Conservation (phyloP, 2,329 filamentous ascomycete genomes). For the Aspergillus tanneri region DNA sequence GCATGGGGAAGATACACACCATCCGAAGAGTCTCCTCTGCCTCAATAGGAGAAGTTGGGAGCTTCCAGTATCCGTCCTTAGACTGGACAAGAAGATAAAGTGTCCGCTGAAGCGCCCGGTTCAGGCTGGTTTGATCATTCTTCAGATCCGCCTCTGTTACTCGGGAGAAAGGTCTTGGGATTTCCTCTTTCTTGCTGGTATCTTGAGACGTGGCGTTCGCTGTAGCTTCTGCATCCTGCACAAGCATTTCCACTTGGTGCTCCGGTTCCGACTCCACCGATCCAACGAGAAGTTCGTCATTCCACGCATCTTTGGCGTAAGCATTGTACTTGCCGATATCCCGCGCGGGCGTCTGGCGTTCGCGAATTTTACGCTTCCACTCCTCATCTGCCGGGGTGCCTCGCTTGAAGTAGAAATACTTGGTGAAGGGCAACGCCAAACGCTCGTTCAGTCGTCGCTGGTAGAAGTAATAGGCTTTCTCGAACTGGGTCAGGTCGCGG, state of each 20-base stretch:
- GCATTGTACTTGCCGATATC: slow-evolving; percentile 85
- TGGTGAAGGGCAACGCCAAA: slow-evolving; percentile 78
- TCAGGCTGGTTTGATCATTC: slow-evolving; percentile 73
- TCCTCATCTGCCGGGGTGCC: slow-evolving; percentile 81
- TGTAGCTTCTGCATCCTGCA: slow-evolving; percentile 68
- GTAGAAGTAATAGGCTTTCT: slow-evolving; percentile 93
- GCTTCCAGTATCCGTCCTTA: slow-evolving; percentile 71
- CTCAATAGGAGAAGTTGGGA: slow-evolving; percentile 70
- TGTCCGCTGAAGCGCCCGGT: slow-evolving; percentile 75
- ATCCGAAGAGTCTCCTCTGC: slow-evolving; percentile 75
- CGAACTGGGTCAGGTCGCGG: slow-evolving; percentile 78
- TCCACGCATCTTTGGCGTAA: slow-evolving; percentile 74
- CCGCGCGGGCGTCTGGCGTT: slow-evolving; percentile 73
- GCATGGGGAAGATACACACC: slow-evolving; percentile 56
- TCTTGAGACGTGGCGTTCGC: slow-evolving; percentile 42
- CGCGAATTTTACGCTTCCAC: slow-evolving; percentile 81
- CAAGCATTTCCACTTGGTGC: slow-evolving; percentile 64
- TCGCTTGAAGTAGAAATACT: slow-evolving; percentile 92
- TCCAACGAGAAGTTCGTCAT: slow-evolving; percentile 82
- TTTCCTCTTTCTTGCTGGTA: slow-evolving; percentile 57
- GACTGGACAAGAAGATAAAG: slow-evolving; percentile 81
- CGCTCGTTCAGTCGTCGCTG: slow-evolving; percentile 96
- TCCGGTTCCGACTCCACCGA: slow-evolving; percentile 65
- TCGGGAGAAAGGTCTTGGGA: slow-evolving; percentile 69
- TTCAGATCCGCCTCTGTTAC: slow-evolving; percentile 74